Conservation (phyloP, 2,329 filamentous ascomycete species). For the Pseudogymnoascus sp. region DNA sequence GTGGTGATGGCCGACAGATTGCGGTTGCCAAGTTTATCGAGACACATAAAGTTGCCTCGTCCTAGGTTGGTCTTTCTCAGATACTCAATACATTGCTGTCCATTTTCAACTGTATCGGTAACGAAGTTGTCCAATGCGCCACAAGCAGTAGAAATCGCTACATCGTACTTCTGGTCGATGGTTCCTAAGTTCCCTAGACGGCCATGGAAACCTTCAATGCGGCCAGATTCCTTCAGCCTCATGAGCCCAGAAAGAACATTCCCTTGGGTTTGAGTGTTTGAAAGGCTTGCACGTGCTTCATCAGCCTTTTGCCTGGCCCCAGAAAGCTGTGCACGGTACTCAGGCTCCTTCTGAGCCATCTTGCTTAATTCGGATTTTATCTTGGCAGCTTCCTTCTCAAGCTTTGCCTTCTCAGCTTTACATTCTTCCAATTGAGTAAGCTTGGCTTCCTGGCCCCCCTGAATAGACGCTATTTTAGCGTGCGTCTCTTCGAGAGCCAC, state of each 20-base stretch:
- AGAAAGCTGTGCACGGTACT: constrained; percentile 76
- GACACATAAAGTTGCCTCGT: constrained; percentile 90
- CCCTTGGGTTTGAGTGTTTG: constrained; percentile 83
- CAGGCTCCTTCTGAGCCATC: constrained; percentile 69
- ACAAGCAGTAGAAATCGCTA: constrained; percentile 97
- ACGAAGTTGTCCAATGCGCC: constrained; percentile 90
- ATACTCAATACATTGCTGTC: constrained; percentile 97
- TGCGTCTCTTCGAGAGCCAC: constrained; percentile 78
- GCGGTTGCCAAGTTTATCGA: constrained; percentile 75
- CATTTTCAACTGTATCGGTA: constrained; percentile 89
- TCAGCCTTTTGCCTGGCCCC: constrained; percentile 90
- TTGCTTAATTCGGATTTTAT: constrained; percentile 66
- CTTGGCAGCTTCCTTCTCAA: constrained; percentile 68
- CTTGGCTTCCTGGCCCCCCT: constrained; percentile 65
- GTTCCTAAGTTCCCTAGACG: constrained; percentile 87
- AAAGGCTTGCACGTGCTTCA: constrained; percentile 83
- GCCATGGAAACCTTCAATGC: constrained; percentile 95
- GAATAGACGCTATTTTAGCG: constrained; percentile 65
- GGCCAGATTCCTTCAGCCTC: constrained; percentile 89
- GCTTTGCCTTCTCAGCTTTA: constrained; percentile 60
- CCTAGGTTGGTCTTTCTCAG: constrained; percentile 95
- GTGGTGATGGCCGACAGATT: constrained; percentile 77
- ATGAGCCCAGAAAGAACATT: constrained; percentile 88
- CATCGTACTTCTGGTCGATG: constrained; percentile 89
- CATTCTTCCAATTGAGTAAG: constrained; percentile 66